These are phyloP conservation scores for Penicillium oxalicum DNA, from an alignment of 2,329 filamentous ascomycete genomes.

Conservation along the genomic window DNA sequence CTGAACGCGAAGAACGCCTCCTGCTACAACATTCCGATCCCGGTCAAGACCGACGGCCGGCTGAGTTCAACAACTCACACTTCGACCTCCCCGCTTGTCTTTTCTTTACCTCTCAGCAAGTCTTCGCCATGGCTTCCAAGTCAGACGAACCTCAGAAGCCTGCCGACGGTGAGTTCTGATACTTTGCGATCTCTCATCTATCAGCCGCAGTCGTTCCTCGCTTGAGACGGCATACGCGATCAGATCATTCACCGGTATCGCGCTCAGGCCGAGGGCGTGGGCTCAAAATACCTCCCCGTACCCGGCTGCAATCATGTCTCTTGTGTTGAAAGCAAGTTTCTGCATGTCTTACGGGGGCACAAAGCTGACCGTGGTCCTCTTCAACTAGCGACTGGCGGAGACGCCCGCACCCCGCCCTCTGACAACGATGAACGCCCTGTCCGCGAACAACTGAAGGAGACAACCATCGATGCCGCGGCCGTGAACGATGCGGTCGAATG, in stretches of 20 bases:
- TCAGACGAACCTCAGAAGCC: conserved; percentile 10
- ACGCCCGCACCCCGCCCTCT: conserved; percentile 26
- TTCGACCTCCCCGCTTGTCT: conserved; percentile 2
- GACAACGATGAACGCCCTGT: conserved; percentile 49
- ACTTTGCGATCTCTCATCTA: not conserved
- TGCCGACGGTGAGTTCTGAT: conserved; percentile 1
- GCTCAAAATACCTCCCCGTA: too few relatives aligned
- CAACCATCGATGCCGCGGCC: conserved; percentile 48
- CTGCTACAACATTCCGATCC: too few relatives aligned
- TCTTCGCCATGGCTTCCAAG: conserved; percentile 11
- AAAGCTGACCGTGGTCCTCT: conserved; percentile 8
- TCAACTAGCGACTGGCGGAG: conserved; percentile 18
- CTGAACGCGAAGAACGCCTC: too few relatives aligned
- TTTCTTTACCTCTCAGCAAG: conserved; percentile 2
- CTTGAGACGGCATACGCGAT: too few relatives aligned
- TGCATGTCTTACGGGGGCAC: not conserved
- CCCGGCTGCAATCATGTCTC: too few relatives aligned
- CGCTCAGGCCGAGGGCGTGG: too few relatives aligned
- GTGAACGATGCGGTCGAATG: conserved; percentile 10
- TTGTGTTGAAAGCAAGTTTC: not conserved
- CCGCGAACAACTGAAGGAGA: conserved; percentile 56
- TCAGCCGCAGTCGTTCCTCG: too few relatives aligned
- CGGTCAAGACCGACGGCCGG: too few relatives aligned
- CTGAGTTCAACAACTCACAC: too few relatives aligned
- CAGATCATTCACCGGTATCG: too few relatives aligned